Evolutionary conservation across 495 filamentous ascomycete species (phyloP).

Genomic region (Lepidopterella palustris): DNA sequence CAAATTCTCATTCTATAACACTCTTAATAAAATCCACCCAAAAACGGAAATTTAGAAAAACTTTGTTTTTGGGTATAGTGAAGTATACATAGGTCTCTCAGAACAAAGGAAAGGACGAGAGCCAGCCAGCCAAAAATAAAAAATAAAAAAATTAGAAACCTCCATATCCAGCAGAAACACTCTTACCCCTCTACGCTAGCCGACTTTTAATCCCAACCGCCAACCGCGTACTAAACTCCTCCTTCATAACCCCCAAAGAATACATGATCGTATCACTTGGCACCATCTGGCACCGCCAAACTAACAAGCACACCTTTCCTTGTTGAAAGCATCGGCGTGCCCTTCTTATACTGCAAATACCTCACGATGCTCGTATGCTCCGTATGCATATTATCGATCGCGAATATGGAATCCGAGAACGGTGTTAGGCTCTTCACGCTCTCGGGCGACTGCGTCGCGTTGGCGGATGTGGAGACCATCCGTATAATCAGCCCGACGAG

Average conservation of each 20-base stretch:
- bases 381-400: slow-evolving; percentile 30
- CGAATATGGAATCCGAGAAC: slow-evolving; percentile 13
- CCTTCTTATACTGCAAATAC: slow-evolving; percentile 38
- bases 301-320: slow-evolving; percentile 22
- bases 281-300: background rate
- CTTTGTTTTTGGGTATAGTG: no score
- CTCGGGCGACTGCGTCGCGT: slow-evolving; percentile 15
- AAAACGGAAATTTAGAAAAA: no score
- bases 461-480: slow-evolving; percentile 37
- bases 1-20: no score
- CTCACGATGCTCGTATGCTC: slow-evolving; percentile 37
- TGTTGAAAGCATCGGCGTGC: slow-evolving; percentile 36
- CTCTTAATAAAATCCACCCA: no score
- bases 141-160: background rate
- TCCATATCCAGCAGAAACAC: background rate
- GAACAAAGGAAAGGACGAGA: background rate
- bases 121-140: background rate
- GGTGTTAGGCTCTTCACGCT: slow-evolving; percentile 1
- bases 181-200: slow-evolving; percentile 1
- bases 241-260: slow-evolving; percentile 40
- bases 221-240: slow-evolving; percentile 37
- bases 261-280: slow-evolving; percentile 41
- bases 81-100: no score
- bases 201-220: slow-evolving; percentile 43
- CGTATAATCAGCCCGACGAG: slow-evolving; percentile 48